Evolutionary conservation across 1,139 yeast genomes (phyloP).

Genomic region (Arxiozyma heterogenica): DNA sequence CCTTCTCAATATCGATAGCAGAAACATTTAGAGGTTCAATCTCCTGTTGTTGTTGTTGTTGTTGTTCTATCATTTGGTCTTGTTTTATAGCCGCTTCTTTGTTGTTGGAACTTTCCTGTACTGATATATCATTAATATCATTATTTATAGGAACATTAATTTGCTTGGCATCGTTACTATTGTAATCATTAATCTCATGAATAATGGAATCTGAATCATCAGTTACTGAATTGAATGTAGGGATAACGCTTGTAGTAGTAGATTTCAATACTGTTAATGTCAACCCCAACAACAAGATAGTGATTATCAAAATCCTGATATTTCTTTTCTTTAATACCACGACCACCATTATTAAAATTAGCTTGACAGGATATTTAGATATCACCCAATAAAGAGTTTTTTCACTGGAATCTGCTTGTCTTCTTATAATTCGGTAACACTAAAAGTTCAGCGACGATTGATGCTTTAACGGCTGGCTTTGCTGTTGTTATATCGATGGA

Average conservation of each 20-base stretch:
- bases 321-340: constrained; percentile 20
- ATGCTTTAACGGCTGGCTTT: no score
- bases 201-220: background rate
- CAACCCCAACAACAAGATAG: constrained; percentile 19
- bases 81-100: background rate
- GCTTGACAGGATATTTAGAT: no score
- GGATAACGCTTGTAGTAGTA: background rate
- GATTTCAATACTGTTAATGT: constrained; percentile 21
- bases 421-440: no score
- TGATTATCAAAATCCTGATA: constrained; percentile 21
- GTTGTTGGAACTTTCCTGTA: background rate
- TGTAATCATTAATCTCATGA: constrained; percentile 4
- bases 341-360: background rate
- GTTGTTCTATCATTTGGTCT: background rate
- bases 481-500: no score
- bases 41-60: background rate
- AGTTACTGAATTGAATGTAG: background rate
- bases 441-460: no score
- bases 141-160: background rate
- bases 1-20: constrained; percentile 43
- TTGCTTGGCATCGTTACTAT: background rate
- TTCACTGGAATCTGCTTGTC: no score
- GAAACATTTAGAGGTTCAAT: background rate
- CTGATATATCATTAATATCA: no score
- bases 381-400: no score